phyloP scores from a whole-genome alignment of 1,284 basidiomycete species.

The Ustilago cynodontis region DNA sequence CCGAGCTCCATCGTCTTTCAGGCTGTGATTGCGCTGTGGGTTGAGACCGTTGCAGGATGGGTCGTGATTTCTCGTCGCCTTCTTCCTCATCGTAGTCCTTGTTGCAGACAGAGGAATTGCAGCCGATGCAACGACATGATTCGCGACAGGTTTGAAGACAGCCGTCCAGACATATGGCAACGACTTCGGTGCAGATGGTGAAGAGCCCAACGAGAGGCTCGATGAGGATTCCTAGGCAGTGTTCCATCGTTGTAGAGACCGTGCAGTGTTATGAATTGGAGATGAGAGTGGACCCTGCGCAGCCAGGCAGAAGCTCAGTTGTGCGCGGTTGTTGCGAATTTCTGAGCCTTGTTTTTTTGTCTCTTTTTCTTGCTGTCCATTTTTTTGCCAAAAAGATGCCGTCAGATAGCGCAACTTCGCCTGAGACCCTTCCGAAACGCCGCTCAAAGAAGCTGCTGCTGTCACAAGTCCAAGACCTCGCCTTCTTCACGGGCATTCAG shows the following conservation, averaged over 20 bases:
- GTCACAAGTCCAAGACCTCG: slow-evolving; percentile 1
- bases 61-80: slow-evolving; percentile 25
- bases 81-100: slow-evolving; percentile 5
- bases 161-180: slow-evolving; percentile 39
- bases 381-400: not conserved
- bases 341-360: not conserved
- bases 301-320: not conserved
- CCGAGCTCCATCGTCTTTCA: slow-evolving; percentile 29
- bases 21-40: slow-evolving; percentile 18
- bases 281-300: slow-evolving; percentile 23
- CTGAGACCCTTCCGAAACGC: slow-evolving; percentile 8
- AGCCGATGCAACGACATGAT: slow-evolving; percentile 36
- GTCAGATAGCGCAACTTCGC: not conserved
- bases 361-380: too few relatives aligned
- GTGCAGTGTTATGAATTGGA: not conserved
- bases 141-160: slow-evolving; percentile 47
- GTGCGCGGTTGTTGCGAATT: not conserved
- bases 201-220: slow-evolving; percentile 31
- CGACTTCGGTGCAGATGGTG: slow-evolving; percentile 36
- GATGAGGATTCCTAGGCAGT: slow-evolving; percentile 29
- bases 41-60: slow-evolving; percentile 23
- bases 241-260: slow-evolving; percentile 21
- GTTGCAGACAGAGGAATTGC: slow-evolving; percentile 19
- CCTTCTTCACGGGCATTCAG: too few relatives aligned
- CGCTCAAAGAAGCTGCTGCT: not conserved